Evolutionary conservation across 495 filamentous ascomycete genomes (phyloP).

Genomic region (Tuber magnatum): DNA sequence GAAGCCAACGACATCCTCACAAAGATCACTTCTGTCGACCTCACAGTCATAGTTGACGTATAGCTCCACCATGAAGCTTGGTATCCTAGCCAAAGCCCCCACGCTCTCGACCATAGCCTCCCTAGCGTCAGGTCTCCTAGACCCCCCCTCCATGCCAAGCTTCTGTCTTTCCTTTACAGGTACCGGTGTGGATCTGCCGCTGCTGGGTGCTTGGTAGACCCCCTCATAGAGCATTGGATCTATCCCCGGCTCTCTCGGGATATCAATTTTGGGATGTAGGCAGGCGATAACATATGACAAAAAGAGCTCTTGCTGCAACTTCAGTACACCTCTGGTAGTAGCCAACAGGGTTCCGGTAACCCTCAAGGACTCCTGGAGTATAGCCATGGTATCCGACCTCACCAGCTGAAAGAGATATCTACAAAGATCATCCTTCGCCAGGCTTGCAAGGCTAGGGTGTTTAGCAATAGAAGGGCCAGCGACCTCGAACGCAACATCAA

Average conservation of each 20-base stretch:
- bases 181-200: slow-evolving; percentile 85
- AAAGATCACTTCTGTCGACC: slow-evolving; percentile 82
- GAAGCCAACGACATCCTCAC: slow-evolving; percentile 88
- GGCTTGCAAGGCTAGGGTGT: slow-evolving; percentile 76
- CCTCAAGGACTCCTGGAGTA: slow-evolving; percentile 82
- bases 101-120: slow-evolving; percentile 99
- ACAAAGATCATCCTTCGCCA: slow-evolving; percentile 91
- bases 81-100: slow-evolving; percentile 81
- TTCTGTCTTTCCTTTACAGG: slow-evolving; percentile 89
- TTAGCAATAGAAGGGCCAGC: slow-evolving; percentile 91
- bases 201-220: slow-evolving; percentile 78
- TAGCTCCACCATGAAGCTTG: slow-evolving; percentile 86
- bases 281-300: slow-evolving; percentile 91
- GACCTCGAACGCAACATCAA: slow-evolving; percentile 94
- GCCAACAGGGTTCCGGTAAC: slow-evolving; percentile 85
- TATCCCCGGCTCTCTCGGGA: slow-evolving; percentile 82
- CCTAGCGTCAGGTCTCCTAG: slow-evolving; percentile 82
- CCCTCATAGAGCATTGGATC: slow-evolving; percentile 88
- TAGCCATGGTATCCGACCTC: slow-evolving; percentile 87
- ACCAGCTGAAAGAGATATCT: slow-evolving; percentile 94
- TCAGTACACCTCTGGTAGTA: slow-evolving; percentile 85
- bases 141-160: slow-evolving; percentile 85
- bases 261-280: slow-evolving; percentile 83
- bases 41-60: slow-evolving; percentile 99
- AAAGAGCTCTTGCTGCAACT: slow-evolving; percentile 95